Evolutionary conservation across 768 basidiomycete species (phyloP), one percentile per base, ranked within the genome.

Genomic region (Lactarius akahatsu): DNA sequence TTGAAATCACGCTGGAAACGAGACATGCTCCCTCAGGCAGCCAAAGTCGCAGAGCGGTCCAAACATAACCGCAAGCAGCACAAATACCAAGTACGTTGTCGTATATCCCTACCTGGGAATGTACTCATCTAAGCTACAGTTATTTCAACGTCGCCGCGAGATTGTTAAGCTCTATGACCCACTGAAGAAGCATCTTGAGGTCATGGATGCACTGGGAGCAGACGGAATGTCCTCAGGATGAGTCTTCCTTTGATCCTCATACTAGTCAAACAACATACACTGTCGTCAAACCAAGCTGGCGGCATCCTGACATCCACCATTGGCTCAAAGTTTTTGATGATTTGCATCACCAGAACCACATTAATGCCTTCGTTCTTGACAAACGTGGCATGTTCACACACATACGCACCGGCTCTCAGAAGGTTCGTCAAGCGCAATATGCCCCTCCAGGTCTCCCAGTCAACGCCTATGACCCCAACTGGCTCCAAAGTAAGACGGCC

Each of bases 261-360:
- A 23, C 45, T 28, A 47, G 45, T 8, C 50, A 47, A 2, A 20
- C 34, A 30, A 61, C 34, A 6, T 61, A 61, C 28, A 52, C 23
- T 9, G 23, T 61, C 10, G 15, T 28, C 23, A 61, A 52, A 18
- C 60, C 47, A 0, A 18, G 20, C 4, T 61, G 60, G 60, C 6
- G 60, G 45, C 60, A 61, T 26, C 60, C 60, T 23, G 23, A 52
- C 34, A 5, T 61, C n/a, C 47, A 61, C 9, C 23, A 61, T 41
- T 61, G 60, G 60, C 60, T 61, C 34, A 38, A 23, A 16, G 47
- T 61, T 1, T 52, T 61, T 38, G 50, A 61, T 16, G 43, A 52
- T 16, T 10, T 61, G 16, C 60, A 61, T 38, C 50, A 52, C 38
- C 23, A 16, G 26, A 26, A 3, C 10, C 60, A 61, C 60, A 26